Conservation (phyloP, 768 basidiomycete genomes). For the Rhodotorula toruloides region DNA sequence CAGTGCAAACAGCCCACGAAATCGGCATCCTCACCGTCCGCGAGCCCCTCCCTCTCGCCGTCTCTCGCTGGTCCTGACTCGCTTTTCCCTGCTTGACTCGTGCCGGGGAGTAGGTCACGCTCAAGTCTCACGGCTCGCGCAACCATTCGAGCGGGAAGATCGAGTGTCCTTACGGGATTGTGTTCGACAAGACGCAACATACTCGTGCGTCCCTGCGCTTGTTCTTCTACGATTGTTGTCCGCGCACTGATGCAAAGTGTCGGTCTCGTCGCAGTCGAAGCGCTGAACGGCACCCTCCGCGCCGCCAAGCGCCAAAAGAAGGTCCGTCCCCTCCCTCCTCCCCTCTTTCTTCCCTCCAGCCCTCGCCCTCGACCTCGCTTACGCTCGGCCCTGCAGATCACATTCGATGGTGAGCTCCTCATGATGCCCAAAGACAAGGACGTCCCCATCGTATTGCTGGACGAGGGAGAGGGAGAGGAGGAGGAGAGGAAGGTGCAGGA, state of each 20-base stretch:
- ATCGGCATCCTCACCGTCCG: conserved; percentile 18
- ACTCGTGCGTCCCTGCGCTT: conserved; percentile 7
- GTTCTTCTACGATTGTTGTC: too few relatives aligned
- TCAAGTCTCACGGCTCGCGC: conserved; percentile 18
- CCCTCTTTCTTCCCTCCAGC: not conserved
- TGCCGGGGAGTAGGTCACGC: conserved; percentile 11
- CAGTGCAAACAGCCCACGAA: conserved; percentile 13
- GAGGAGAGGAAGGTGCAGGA: not conserved
- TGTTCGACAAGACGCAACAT: conserved; percentile 21
- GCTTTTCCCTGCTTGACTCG: not conserved
- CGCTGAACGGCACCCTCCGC: conserved; percentile 32
- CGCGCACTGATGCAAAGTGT: not conserved
- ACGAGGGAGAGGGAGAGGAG: not conserved
- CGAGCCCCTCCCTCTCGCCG: not conserved
- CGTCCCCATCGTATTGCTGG: conserved; percentile 11
- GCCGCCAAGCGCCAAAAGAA: conserved; percentile 36
- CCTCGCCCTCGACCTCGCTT: not conserved
- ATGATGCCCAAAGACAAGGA: conserved; percentile 37
- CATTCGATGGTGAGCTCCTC: conserved; percentile 24
- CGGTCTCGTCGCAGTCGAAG: conserved; percentile 17
- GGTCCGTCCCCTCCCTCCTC: not conserved
- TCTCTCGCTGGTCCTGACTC: not conserved
- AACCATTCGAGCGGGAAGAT: not conserved
- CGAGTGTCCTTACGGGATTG: conserved; percentile 15
- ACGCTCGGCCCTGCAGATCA: conserved; percentile 5